Percentiles rank a stretch among this genome's conserved stretches.
Evolutionary conservation across 441 rosid species (phyloP).

Genomic region (Euphorbia celastroides): DNA sequence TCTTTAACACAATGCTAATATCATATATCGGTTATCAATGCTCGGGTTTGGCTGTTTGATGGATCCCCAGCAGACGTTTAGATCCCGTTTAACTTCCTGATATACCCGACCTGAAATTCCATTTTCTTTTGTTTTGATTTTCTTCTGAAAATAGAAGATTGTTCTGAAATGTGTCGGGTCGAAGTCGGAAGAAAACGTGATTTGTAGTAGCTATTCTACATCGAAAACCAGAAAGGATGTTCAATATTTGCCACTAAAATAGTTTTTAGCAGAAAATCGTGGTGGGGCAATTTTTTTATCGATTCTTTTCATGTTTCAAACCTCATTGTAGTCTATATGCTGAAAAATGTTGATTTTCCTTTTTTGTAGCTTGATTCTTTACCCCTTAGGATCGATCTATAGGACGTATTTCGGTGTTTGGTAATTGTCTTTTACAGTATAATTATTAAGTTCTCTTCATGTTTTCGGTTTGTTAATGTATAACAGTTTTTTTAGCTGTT

Average conservation of each 20-base stretch:
- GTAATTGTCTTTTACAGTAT: no score
- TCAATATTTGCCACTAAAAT: conserved; percentile 44
- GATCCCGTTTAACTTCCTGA: conserved; percentile 21
- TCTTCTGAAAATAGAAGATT: conserved; percentile 49
- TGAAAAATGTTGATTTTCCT: no score
- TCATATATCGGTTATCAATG: no score
- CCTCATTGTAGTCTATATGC: no score
- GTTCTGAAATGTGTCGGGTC: conserved; percentile 38
- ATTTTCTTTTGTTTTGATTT: conserved; percentile 1
- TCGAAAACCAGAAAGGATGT: conserved; percentile 35
- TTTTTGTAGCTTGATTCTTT: no score
- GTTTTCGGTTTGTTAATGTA: no score
- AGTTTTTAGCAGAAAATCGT: conserved; percentile 23
- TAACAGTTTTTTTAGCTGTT: no score
- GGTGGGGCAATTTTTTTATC: conserved; percentile 57
- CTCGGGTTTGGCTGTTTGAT: conserved; percentile 27
- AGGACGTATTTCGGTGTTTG: no score
- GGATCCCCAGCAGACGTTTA: conserved; percentile 36
- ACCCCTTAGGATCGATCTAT: no score
- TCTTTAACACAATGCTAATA: no score
- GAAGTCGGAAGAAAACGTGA: conserved; percentile 46
- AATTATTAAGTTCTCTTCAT: no score
- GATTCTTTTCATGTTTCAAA: conserved; percentile 47
- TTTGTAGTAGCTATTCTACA: conserved; percentile 48
- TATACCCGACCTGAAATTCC: conserved; percentile 21